phyloP scores from a whole-genome alignment of 495 filamentous ascomycete genomes.

The Lasiosphaeriaceae sp. region DNA sequence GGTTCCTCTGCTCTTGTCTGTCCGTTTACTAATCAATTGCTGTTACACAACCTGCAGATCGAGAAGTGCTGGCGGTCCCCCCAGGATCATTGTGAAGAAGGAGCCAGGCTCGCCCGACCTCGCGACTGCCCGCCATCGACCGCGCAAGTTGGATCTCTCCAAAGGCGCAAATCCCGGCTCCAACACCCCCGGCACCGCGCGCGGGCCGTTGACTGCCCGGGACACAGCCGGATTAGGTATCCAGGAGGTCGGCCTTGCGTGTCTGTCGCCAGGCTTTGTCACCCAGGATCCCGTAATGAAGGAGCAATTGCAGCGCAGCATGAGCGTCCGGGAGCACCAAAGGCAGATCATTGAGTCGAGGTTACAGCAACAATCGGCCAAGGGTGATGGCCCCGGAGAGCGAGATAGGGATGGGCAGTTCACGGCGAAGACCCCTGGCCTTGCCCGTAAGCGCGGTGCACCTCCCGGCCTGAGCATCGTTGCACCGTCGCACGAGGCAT shows the following conservation, averaged over 20 bases:
- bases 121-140: slow-evolving; percentile 70
- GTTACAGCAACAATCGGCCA: slow-evolving; percentile 80
- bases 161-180: slow-evolving; percentile 60
- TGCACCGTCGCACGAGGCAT: slow-evolving; percentile 92
- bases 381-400: slow-evolving; percentile 61
- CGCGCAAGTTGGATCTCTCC: slow-evolving; percentile 83
- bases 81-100: slow-evolving; percentile 93
- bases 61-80: slow-evolving; percentile 50
- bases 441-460: slow-evolving; percentile 67
- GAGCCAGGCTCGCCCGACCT: slow-evolving; percentile 83
- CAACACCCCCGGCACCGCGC: slow-evolving; percentile 57
- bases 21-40: slow-evolving; percentile 12
- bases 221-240: slow-evolving; percentile 66
- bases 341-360: slow-evolving; percentile 90
- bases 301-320: slow-evolving; percentile 88
- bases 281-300: slow-evolving; percentile 96
- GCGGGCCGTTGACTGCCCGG: slow-evolving; percentile 68
- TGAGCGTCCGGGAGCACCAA: slow-evolving; percentile 91
- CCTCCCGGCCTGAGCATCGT: slow-evolving; percentile 91
- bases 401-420: slow-evolving; percentile 50
- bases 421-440: slow-evolving; percentile 61
- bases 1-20: slow-evolving; percentile 1
- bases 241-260: slow-evolving; percentile 91
- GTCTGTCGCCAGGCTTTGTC: slow-evolving; percentile 90
- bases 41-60: slow-evolving; percentile 34